These are phyloP conservation scores for Artemisia tridentata DNA, from an alignment of 129 eudicot species.

Conservation along the genomic window DNA sequence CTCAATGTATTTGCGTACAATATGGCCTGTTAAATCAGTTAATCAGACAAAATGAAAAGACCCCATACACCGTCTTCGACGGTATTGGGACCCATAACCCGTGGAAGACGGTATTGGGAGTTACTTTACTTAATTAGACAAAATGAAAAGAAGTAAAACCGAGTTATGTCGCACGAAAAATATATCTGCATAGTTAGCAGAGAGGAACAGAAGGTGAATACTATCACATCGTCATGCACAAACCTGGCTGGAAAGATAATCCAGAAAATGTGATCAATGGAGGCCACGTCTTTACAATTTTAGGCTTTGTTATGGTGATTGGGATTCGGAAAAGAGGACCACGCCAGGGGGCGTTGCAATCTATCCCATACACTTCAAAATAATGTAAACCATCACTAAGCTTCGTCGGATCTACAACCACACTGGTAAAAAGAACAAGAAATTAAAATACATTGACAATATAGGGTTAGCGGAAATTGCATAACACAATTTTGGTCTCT, in stretches of 20 bases:
- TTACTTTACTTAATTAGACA: conserved; percentile 22
- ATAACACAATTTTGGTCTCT: conserved; percentile 1
- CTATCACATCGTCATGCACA: conserved; percentile 11
- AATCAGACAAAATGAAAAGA: conserved; percentile 8
- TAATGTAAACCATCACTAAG: conserved; percentile 86
- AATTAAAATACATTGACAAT: neutral
- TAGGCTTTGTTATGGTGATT: conserved; percentile 89
- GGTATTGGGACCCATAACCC: no score
- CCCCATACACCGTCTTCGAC: no score
- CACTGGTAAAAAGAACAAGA: conserved; percentile 42
- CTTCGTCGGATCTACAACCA: conserved; percentile 85
- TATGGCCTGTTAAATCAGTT: conserved; percentile 56
- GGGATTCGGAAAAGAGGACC: conserved; percentile 98
- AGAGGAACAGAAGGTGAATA: neutral
- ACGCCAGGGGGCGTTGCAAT: conserved; percentile 95
- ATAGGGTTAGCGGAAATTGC: conserved; percentile 6
- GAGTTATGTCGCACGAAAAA: neutral
- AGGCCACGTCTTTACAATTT: conserved; percentile 58
- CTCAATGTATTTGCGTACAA: conserved; percentile 79
- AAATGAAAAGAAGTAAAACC: neutral
- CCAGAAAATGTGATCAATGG: conserved; percentile 63
- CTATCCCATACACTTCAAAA: conserved; percentile 81
- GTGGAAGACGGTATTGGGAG: no score
- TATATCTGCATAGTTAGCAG: neutral
- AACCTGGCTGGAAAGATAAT: conserved; percentile 83